phyloP scores from a whole-genome alignment of 257 asterid genomes.

The Catharanthus roseus region DNA sequence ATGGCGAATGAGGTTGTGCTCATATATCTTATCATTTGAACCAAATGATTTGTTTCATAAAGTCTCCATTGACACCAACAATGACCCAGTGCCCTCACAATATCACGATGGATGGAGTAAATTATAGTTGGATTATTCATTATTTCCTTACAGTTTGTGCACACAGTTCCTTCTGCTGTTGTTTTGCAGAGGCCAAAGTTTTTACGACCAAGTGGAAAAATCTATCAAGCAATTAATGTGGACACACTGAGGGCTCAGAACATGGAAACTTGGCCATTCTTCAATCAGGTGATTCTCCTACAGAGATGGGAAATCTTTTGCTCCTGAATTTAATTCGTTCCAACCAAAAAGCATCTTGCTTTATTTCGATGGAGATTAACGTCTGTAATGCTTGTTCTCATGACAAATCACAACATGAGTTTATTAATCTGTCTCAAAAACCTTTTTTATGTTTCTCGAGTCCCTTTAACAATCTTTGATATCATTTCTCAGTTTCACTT shows the following conservation, averaged over 20 bases:
- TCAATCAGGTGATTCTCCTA: constrained; percentile 45
- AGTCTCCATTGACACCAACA: background rate
- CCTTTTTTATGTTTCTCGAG: no score
- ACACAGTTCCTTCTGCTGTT: background rate
- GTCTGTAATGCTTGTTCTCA: background rate
- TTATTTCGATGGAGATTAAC: background rate
- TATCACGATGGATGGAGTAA: background rate
- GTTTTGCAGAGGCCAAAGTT: constrained; percentile 53
- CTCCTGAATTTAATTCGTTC: background rate
- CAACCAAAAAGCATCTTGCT: background rate
- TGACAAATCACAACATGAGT: background rate
- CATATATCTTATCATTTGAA: background rate
- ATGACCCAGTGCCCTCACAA: background rate
- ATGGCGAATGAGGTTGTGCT: background rate
- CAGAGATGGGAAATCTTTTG: constrained; percentile 3
- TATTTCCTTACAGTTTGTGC: background rate
- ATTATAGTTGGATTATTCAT: background rate
- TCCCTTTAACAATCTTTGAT: background rate
- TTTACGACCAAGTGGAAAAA: constrained; percentile 53
- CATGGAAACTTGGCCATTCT: constrained; percentile 72
- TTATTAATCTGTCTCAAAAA: background rate
- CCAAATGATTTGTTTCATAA: background rate
- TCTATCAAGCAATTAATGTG: constrained; percentile 59
- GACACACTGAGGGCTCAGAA: constrained; percentile 68
- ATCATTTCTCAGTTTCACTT: background rate